Evolutionary conservation across 140 eudicot species (phyloP).

Genomic region (Bidens hawaiensis): DNA sequence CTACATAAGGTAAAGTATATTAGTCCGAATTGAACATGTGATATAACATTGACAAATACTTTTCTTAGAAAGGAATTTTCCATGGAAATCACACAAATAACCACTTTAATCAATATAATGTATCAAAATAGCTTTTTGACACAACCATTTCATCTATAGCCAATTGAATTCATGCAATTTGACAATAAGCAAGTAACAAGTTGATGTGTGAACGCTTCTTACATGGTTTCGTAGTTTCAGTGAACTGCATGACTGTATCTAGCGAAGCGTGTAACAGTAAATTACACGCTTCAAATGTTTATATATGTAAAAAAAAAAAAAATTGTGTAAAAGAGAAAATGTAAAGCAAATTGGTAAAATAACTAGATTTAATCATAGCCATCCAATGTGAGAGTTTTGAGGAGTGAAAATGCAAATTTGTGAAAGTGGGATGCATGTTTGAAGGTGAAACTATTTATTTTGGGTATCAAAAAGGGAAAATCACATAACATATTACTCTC

Average conservation of each 20-base stretch:
- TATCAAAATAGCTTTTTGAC: background rate
- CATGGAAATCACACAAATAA: background rate
- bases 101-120: background rate
- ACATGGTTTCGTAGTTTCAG: background rate
- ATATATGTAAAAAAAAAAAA: too few relatives aligned
- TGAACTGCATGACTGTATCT: background rate
- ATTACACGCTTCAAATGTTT: too few relatives aligned
- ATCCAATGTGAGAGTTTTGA: too few relatives aligned
- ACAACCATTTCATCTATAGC: background rate
- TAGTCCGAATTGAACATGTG: background rate
- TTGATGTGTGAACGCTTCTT: background rate
- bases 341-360: background rate
- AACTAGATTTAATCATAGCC: too few relatives aligned
- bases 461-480: too few relatives aligned
- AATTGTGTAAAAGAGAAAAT: background rate
- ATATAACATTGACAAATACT: background rate
- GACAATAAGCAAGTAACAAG: background rate
- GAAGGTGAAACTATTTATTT: too few relatives aligned
- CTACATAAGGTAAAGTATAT: background rate
- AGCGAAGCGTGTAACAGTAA: background rate
- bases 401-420: too few relatives aligned
- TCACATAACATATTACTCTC: too few relatives aligned
- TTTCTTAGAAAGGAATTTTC: background rate
- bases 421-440: too few relatives aligned
- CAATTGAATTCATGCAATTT: background rate